phyloP scores from a whole-genome alignment of 768 basidiomycete genomes.

The Calocybe indica region DNA sequence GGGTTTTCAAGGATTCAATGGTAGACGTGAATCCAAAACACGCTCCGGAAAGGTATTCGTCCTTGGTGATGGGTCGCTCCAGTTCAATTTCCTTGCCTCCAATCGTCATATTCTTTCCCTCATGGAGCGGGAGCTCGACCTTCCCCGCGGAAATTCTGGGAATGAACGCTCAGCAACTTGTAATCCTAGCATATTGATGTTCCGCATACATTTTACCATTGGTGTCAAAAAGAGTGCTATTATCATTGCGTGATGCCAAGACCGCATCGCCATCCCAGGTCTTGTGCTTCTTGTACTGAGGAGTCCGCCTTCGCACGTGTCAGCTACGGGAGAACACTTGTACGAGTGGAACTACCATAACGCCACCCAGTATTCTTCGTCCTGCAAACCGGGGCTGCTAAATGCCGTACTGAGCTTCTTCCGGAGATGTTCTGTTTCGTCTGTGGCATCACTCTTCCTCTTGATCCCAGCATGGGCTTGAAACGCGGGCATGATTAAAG shows the following conservation, averaged over 20 bases:
- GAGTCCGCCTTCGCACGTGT: slow-evolving; percentile 44
- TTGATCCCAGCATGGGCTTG: slow-evolving; percentile 22
- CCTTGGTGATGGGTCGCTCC: slow-evolving; percentile 47
- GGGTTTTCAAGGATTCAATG: background rate
- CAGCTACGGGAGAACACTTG: background rate
- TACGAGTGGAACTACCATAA: slow-evolving; percentile 49
- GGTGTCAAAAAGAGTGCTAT: slow-evolving; percentile 49
- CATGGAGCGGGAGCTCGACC: slow-evolving; percentile 30
- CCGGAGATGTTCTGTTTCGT: slow-evolving; percentile 10
- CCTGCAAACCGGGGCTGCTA: background rate
- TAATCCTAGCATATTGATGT: slow-evolving; percentile 1
- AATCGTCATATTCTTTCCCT: slow-evolving; percentile 30
- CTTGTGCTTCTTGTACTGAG: slow-evolving; percentile 78
- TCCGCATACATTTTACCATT: slow-evolving; percentile 58
- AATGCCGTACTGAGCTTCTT: slow-evolving; percentile 25
- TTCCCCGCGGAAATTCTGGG: slow-evolving; percentile 51
- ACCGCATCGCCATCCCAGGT: slow-evolving; percentile 85
- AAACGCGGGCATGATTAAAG: slow-evolving; percentile 24
- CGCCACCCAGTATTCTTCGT: slow-evolving; percentile 64
- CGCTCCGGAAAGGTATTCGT: slow-evolving; percentile 57
- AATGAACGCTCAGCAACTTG: background rate
- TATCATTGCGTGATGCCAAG: slow-evolving; percentile 42
- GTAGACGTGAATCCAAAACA: slow-evolving; percentile 41
- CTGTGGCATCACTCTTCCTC: slow-evolving; percentile 27
- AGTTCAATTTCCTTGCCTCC: slow-evolving; percentile 61